Evolutionary conservation across 495 filamentous ascomycete species (phyloP).

Genomic region (Tuber magnatum): DNA sequence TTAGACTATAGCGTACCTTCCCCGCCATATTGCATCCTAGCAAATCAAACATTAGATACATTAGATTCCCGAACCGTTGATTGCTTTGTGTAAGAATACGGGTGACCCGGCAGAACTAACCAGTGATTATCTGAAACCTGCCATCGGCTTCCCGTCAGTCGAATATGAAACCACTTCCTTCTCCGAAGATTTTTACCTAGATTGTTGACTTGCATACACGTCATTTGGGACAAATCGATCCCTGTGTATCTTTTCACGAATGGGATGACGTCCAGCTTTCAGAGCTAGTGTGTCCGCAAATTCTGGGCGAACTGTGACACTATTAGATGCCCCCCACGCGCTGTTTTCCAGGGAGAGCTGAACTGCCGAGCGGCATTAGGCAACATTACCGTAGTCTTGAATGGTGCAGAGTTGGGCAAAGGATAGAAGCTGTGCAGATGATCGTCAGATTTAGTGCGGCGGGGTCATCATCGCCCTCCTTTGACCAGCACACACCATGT

Average conservation of each 20-base stretch:
- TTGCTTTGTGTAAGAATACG: constrained; percentile 25
- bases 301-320: constrained; percentile 56
- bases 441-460: constrained; percentile 7
- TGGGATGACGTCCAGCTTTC: constrained; percentile 74
- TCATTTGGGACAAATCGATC: constrained; percentile 74
- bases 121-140: constrained; percentile 77
- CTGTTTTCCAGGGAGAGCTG: constrained; percentile 12
- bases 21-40: constrained; percentile 94
- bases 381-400: constrained; percentile 56
- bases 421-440: constrained; percentile 46
- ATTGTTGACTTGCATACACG: constrained; percentile 68
- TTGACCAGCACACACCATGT: constrained; percentile 56
- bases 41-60: constrained; percentile 26
- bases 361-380: constrained; percentile 20
- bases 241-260: constrained; percentile 62
- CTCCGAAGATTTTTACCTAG: constrained; percentile 44
- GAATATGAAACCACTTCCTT: background rate
- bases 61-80: constrained; percentile 33
- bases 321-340: constrained; percentile 29
- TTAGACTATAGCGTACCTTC: constrained; percentile 49
- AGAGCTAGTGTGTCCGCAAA: constrained; percentile 69
- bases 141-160: constrained; percentile 23
- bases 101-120: constrained; percentile 26
- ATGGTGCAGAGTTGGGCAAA: constrained; percentile 73
- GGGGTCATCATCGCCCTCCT: background rate